Evolutionary conservation across 768 basidiomycete species (phyloP), one percentile per base, ranked within the genome.

Genomic region (Lactarius sanguifluus): DNA sequence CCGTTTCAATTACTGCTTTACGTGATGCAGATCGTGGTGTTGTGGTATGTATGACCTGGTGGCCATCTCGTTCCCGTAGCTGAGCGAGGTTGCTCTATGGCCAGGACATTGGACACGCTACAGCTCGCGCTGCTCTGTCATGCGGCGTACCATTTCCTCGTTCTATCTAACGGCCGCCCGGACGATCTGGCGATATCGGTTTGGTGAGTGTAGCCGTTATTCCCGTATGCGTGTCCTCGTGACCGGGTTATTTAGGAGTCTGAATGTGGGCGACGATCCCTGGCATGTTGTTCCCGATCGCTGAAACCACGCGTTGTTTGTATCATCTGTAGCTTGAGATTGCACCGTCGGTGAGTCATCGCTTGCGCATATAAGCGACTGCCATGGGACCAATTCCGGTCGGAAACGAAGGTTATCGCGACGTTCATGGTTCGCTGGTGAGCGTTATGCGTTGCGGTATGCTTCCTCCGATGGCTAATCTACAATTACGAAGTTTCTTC

Each of bases 381-480:
- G 30, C 13, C 15, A 12, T 13, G 32, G 20, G n/a, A 6, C 20
- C 20, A 32, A 60, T 36, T 28, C 6, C n/a, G 9, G 30, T 32
- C 20, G 20, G 10, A n/a, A 9, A 55, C 43, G 15, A 9, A 66
- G 65, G 55, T 57, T 23, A 61, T 66, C 15, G 54, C 45, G 25
- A 66, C 65, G 12, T 66, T 61, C 40, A 55, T 38, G 13, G 59
- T 61, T 61, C 65, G 54, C 23, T 61, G 59, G 65, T 66, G 13
- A 13, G 59, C 32, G n/a, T n/a, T 47, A 60, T 30, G 13, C 23
- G 15, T 16, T 13, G 15, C 23, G 25, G 13, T 16, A 3, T 10
- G 36, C n/a, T n/a, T 30, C 5, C 15, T 32, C 6, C 34, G 43
- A 55, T 32, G n/a, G 23, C 25, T 59, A 38, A 38, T 13, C n/a